Percentiles rank a stretch among this genome's conserved stretches.
Conservation (phyloP, 768 basidiomycete species). For the Pleurotus eryngii region DNA sequence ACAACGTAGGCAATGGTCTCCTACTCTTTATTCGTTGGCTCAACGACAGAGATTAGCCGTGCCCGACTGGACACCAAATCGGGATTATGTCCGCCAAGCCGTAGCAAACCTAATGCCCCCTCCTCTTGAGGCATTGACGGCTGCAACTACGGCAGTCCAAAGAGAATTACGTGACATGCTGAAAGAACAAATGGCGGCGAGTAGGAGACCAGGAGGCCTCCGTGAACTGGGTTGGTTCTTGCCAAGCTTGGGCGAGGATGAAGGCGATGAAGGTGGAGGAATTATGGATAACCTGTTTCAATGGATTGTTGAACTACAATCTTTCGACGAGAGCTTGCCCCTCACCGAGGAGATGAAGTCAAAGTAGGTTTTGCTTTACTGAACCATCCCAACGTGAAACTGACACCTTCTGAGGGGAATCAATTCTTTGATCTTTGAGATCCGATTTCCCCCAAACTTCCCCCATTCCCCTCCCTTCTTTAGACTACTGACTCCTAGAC, state of each 20-base stretch:
- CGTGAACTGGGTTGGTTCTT: slow-evolving; percentile 71
- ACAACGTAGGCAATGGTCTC: background rate
- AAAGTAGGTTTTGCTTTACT: slow-evolving; percentile 29
- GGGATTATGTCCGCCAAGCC: slow-evolving; percentile 41
- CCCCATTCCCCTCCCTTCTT: slow-evolving; percentile 76
- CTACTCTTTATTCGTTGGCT: background rate
- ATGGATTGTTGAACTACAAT: slow-evolving; percentile 74
- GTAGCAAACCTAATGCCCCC: slow-evolving; percentile 54
- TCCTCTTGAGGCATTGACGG: slow-evolving; percentile 50
- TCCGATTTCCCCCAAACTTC: slow-evolving; percentile 63
- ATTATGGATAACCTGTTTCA: slow-evolving; percentile 68
- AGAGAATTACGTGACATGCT: slow-evolving; percentile 61
- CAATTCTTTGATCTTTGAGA: slow-evolving; percentile 69
- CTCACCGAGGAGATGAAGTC: slow-evolving; percentile 57
- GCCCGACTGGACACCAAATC: slow-evolving; percentile 55
- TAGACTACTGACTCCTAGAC: slow-evolving; percentile 69
- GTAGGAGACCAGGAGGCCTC: slow-evolving; percentile 28
- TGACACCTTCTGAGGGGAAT: slow-evolving; percentile 37
- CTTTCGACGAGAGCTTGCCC: slow-evolving; percentile 58
- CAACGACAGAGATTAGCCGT: background rate
- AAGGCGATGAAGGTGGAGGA: background rate
- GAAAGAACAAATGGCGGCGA: slow-evolving; percentile 49
- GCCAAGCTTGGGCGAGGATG: slow-evolving; percentile 39
- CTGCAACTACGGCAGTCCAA: slow-evolving; percentile 55
- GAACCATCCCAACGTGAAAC: too few relatives aligned